Base-by-base conservation (phyloP, 768 basidiomycete genomes). In the Amanita pseudoporphyria region DNA sequence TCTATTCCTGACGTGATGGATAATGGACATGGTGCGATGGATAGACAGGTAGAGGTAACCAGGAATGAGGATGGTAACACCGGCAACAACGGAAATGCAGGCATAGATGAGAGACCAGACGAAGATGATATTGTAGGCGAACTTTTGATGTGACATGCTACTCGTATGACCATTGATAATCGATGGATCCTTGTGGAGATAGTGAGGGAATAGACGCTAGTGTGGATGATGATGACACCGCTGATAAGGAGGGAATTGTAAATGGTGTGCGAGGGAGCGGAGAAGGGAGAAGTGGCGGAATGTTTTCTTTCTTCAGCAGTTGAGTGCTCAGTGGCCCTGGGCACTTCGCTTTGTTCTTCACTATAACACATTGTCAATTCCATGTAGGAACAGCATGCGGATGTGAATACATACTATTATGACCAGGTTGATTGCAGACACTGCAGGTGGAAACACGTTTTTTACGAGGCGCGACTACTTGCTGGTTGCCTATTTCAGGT, bases 11-110 rank as follows among this genome's bases (percentile, higher is more conserved):
- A 45, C 22, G 19, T 33, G 26, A 4, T 45, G 16, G 43, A 45
- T 24, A 28, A 14, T 9, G 43, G 43, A 45, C 0, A 69, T 59
- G 72, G 58, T 69, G 68, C 18, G 51, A 61, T 22, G 31, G 9
- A 18, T 19, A 33, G 12, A n/a, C 18, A 36, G 4, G 43, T n/a
- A 45, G 43, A 24, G n/a, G 16, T 18, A 45, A 33, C 2, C 3
- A 24, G 4, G 9, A 42, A 30, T 30, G 43, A 45, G 4, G n/a
- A n/a, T n/a, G n/a, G n/a, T n/a, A n/a, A n/a, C n/a, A 18, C 7
- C 12, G 43, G 5, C 3, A 28, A 14, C 5, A 24, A 45, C 3
- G 22, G 26, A 14, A 28, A 28, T 21, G 21, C 14, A 3, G 43
- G 14, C 32, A 24, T 14, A 4, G 28, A 28, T 16, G 42, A 24